Evolutionary conservation across 202 grass and related monocot genomes (phyloP).

Genomic region (Zizania palustris): DNA sequence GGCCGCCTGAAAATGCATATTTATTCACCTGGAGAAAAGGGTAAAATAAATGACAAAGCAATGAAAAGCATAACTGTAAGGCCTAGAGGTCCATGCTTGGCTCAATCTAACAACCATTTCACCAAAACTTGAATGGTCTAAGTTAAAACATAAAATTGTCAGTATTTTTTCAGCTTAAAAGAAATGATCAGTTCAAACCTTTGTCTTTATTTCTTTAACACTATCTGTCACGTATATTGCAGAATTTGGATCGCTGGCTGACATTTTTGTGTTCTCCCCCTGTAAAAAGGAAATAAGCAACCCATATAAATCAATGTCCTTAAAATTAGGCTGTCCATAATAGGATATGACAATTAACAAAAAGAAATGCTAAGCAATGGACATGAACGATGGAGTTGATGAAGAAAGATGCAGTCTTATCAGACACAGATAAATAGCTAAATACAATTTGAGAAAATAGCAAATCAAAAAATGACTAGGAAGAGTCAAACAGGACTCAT

Average conservation of each 20-base stretch:
- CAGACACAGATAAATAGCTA: conserved; percentile 10
- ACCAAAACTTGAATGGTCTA: not conserved
- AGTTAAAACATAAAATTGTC: not conserved
- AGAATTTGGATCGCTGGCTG: conserved; percentile 92
- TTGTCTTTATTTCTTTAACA: conserved; percentile 81
- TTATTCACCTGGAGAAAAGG: conserved; percentile 73
- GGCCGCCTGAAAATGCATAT: conserved; percentile 91
- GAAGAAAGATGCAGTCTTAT: not conserved
- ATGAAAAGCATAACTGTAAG: conserved; percentile 20
- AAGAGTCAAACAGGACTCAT: not conserved
- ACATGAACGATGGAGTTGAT: not conserved
- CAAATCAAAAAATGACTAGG: conserved; percentile 31
- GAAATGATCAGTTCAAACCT: conserved; percentile 51
- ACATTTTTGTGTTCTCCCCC: conserved; percentile 98
- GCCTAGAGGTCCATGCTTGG: not conserved
- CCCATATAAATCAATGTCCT: conserved; percentile 8
- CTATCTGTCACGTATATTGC: conserved; percentile 97
- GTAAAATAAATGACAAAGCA: not conserved
- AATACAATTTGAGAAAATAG: conserved; percentile 1
- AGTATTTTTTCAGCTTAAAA: conserved; percentile 28
- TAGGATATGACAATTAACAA: conserved; percentile 18
- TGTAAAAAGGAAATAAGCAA: conserved; percentile 40
- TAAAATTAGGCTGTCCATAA: not conserved
- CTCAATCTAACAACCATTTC: conserved; percentile 16
- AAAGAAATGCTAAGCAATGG: not conserved